A percentile compares a stretch with the other conserved stretches of the same genome.
Conservation (phyloP, 345 rosid species). For the Citrus medica region DNA sequence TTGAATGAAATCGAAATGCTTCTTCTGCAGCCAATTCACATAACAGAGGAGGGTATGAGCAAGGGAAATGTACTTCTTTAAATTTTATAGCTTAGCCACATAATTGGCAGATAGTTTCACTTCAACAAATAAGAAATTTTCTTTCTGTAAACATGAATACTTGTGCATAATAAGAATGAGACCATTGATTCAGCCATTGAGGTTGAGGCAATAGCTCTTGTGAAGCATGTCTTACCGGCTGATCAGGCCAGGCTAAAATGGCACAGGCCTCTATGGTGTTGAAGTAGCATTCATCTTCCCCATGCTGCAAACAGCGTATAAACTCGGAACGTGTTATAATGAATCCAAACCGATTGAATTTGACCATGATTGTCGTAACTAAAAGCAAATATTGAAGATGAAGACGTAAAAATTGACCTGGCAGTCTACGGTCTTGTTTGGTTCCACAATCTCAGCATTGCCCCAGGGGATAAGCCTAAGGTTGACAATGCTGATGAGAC, state of each 20-base stretch:
- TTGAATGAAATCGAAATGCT: conserved; percentile 47
- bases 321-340: not conserved
- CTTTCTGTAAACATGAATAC: too few species aligned
- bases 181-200: too few species aligned
- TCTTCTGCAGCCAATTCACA: conserved; percentile 24
- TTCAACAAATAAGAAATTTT: not conserved
- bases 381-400: not conserved
- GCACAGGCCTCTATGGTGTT: conserved; percentile 62
- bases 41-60: not conserved
- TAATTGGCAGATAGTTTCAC: not conserved
- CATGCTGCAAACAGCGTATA: conserved; percentile 39
- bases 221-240: conserved; percentile 22
- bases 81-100: not conserved
- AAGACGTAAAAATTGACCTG: conserved; percentile 27
- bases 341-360: not conserved
- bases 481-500: conserved; percentile 27
- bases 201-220: not conserved
- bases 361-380: not conserved
- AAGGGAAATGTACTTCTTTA: not conserved
- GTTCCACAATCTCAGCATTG: conserved; percentile 16
- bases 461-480: conserved; percentile 43
- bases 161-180: too few species aligned
- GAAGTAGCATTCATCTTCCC: conserved; percentile 64
- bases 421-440: conserved; percentile 21
- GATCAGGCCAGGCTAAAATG: conserved; percentile 44